Base-by-base conservation (phyloP, 2,329 filamentous ascomycete species). In the Lasiodiplodia sp. region DNA sequence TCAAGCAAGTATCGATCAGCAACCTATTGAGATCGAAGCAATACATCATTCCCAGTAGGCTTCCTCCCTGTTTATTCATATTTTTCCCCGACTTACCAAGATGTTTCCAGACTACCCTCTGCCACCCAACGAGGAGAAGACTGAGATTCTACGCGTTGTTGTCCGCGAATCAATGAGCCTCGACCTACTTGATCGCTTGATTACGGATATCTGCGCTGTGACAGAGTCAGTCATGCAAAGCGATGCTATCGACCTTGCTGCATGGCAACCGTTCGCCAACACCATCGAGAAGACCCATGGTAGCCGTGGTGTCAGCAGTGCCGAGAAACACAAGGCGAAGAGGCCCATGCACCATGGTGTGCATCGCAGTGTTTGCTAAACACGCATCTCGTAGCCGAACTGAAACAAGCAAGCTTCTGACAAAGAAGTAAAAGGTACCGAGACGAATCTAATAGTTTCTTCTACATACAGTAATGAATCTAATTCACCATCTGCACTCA, bases 151-250 rank as follows among this genome's bases (percentile, higher is more conserved):
- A 66, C 82, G 90, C n/a, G 84, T 91, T 0, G 89, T 91, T 3
- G 83, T 92, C 7, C 83, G 89, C 56, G 89, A 92, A 78, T 88
- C 82, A 72, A 87, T 92, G 86, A 87, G 84, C n/a, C 78, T 91
- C n/a, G 89, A 91, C 75, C 80, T 92, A 58, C 81, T 92, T 31
- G 88, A 91, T 76, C 80, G 86, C 2, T 80, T 92, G 31, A 85
- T 92, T 51, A 80, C 83, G 1, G 89, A 91, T 75, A 85, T 91
- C 38, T 84, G 85, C 69, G 76, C 82, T 10, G 86, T 89, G 7
- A 91, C 89, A 3, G 86, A 91, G 80, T 82, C 77, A 55, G 75
- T 91, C 69, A 89, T 91, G 75, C 81, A 83, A 16, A 82, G 82
- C 40, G 84, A 86, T 71, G 76, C 80, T 44, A 75, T 83, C 11